These are phyloP conservation scores for Diaporthe aspalathi DNA, from an alignment of 2,329 filamentous ascomycete genomes.

Conservation along the genomic window DNA sequence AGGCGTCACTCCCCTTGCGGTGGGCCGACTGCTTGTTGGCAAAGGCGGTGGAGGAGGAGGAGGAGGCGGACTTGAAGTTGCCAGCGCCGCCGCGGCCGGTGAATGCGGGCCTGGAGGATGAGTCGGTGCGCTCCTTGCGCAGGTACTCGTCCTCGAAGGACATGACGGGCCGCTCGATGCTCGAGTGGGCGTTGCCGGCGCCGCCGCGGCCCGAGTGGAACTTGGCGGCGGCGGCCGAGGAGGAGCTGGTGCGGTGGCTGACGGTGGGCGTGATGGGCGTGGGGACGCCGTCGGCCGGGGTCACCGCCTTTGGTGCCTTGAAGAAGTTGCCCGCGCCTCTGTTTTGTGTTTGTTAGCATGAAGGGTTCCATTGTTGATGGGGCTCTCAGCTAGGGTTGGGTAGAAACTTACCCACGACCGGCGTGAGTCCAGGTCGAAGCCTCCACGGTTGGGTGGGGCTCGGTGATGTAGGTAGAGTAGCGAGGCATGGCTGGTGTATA, in stretches of 20 bases:
- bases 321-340: constrained; percentile 66
- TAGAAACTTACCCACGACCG: constrained; percentile 57
- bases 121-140: constrained; percentile 62
- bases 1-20: constrained; percentile 49
- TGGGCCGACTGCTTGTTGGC: constrained; percentile 14
- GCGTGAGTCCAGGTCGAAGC: constrained; percentile 62
- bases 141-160: constrained; percentile 76
- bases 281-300: constrained; percentile 62
- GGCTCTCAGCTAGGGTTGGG: neutral
- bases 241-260: constrained; percentile 49
- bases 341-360: neutral
- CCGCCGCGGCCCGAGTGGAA: constrained; percentile 69
- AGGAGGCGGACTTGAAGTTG: constrained; percentile 55
- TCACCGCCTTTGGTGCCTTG: constrained; percentile 55
- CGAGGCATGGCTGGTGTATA: constrained; percentile 50
- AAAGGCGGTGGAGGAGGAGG: neutral
- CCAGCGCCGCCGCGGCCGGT: constrained; percentile 74
- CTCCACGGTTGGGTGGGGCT: constrained; percentile 60
- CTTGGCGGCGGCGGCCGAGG: constrained; percentile 56
- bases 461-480: constrained; percentile 55
- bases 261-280: constrained; percentile 58
- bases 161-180: constrained; percentile 66
- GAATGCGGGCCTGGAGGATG: constrained; percentile 58
- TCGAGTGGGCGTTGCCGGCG: constrained; percentile 71
- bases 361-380: neutral